A percentile compares a stretch with the other conserved stretches of the same genome.
Evolutionary conservation across 352 stramenopile genomes (phyloP).

Genomic region (Globisporangium sylvaticum): DNA sequence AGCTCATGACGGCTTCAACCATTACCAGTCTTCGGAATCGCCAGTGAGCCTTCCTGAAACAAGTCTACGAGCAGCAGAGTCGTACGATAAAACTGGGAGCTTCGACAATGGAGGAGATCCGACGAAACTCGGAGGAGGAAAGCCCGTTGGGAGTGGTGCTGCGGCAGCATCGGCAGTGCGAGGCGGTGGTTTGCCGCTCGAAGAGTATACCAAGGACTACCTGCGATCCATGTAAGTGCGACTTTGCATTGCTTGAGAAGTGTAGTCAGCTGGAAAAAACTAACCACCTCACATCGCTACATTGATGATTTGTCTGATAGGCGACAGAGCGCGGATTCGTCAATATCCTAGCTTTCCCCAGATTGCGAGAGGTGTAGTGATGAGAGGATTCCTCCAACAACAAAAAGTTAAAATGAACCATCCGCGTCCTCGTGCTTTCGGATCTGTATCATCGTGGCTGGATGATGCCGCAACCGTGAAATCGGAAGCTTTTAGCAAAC

Average conservation of each 20-base stretch:
- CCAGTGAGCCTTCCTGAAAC: constrained; percentile 21
- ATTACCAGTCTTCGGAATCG: constrained; percentile 13
- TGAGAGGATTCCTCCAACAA: not conserved
- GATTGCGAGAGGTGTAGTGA: not conserved
- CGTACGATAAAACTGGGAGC: not conserved
- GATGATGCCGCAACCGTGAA: not conserved
- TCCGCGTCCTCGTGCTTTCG: not conserved
- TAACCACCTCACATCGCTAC: not conserved
- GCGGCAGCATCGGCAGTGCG: constrained; percentile 36
- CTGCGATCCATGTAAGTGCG: constrained; percentile 37
- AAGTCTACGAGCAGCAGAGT: not conserved
- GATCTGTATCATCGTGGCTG: not conserved
- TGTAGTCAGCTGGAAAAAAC: not conserved
- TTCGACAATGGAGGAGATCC: not conserved
- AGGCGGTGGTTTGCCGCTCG: constrained; percentile 30
- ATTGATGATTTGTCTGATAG: not conserved
- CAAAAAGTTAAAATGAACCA: not conserved
- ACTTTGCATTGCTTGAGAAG: not conserved
- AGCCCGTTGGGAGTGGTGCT: constrained; percentile 32
- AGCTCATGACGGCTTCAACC: not conserved
- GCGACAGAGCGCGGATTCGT: constrained; percentile 2
- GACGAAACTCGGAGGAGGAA: constrained; percentile 1
- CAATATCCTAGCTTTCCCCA: not conserved
- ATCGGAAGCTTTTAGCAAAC: not conserved
- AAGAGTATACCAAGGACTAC: constrained; percentile 54